Evolutionary conservation across 371 early-diverging fungal species (phyloP), one percentile per base, ranked within the genome.

Genomic region (Apophysomyces sp.): DNA sequence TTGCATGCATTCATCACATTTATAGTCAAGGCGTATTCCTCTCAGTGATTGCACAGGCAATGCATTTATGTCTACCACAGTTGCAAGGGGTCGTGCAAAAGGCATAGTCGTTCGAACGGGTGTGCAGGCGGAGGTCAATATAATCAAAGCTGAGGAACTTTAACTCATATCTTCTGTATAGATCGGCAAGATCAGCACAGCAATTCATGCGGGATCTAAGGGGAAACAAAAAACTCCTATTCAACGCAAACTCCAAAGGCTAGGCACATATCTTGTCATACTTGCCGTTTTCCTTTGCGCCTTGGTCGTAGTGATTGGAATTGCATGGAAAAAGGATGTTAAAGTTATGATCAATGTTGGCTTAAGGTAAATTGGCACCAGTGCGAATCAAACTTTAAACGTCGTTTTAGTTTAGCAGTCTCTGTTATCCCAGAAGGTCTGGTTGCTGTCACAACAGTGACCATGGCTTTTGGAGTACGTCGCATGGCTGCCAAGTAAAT

Each of bases 361-460:
- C n/a, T 57, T 81, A 55, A 80, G 76, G 79, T 68, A 41, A n/a
- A n/a, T n/a, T n/a, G n/a, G n/a, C n/a, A n/a, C n/a, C n/a, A n/a
- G 18, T 27, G 11, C 18, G 40, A 41, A 32, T 34, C 13, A 44
- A 63, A 31, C 7, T 18, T 44, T 27, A 16, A 58, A 9, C 36
- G 18, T 41, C 31, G 16, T 44, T 36, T 30, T 55, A 78, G 79
- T 67, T 61, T 78, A 61, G 96, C 92, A 12, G 95, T 98, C 34
- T 92, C 96, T 27, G 92, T 96, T 39, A 94, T 98, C 63, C 99
- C 99, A 29, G 97, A 97, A 78, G 99, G 98, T 66, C 80, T 97
- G 12, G 90, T 96, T 30, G 95, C 96, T 18, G 95, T 96, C 12
- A 83, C 90, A n/a, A 92, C 92, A 0, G 85, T 98, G 29, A 93